Percentiles rank a stretch among this genome's conserved stretches.
phyloP scores from a whole-genome alignment of 768 basidiomycete species.

The Lactarius pseudohatsudake region DNA sequence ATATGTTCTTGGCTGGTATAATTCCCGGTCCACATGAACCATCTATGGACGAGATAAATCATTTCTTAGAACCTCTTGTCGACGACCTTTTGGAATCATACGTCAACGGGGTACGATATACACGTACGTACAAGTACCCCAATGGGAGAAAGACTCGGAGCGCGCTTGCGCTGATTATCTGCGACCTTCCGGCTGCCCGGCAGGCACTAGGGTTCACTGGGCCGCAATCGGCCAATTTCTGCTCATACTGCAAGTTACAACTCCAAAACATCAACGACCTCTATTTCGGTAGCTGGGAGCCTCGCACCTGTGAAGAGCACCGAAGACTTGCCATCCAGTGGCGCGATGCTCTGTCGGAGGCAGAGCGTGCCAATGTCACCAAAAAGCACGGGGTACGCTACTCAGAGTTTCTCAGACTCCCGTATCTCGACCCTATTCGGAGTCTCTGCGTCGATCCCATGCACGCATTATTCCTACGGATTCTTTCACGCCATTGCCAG shows the following conservation, averaged over 20 bases:
- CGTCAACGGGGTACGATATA: conserved; percentile 35
- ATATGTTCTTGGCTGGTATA: conserved; percentile 44
- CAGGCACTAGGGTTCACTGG: too few relatives aligned
- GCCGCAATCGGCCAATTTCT: too few relatives aligned
- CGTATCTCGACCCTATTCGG: conserved; percentile 29
- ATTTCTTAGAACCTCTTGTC: conserved; percentile 41
- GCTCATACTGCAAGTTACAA: too few relatives aligned
- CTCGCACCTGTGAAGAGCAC: conserved; percentile 11
- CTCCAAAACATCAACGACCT: too few relatives aligned
- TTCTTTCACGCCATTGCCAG: conserved; percentile 25
- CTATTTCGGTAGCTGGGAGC: too few relatives aligned
- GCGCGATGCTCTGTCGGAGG: conserved; percentile 24
- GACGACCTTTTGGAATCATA: conserved; percentile 39
- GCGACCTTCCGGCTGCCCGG: too few relatives aligned
- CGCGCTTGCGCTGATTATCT: conserved; percentile 2
- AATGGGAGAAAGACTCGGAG: not conserved
- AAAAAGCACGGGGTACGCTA: conserved; percentile 31
- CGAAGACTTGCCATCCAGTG: conserved; percentile 22
- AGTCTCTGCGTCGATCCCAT: conserved; percentile 30
- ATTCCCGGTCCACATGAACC: conserved; percentile 45
- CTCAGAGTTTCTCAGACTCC: conserved; percentile 25
- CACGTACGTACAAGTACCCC: conserved; percentile 30
- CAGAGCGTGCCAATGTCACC: conserved; percentile 21
- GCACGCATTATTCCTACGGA: conserved; percentile 30
- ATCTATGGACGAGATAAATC: conserved; percentile 37